Conservation (phyloP, 495 filamentous ascomycete genomes). For the Aspergillus egyptiacus region DNA sequence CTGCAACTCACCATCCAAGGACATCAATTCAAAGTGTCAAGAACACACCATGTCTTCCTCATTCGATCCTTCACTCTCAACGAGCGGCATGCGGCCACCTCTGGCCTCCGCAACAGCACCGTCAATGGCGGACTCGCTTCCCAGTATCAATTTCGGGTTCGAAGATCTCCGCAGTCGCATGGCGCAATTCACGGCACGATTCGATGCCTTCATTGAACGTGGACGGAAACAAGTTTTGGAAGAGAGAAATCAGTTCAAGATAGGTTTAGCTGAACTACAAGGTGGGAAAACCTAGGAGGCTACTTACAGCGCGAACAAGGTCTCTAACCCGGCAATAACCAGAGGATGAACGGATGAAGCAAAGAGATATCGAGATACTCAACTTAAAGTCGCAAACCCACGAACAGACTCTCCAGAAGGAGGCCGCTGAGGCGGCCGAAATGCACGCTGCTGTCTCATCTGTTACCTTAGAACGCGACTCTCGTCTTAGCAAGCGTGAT, state of each 20-base stretch:
- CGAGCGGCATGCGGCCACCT: constrained; percentile 66
- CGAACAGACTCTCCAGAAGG: constrained; percentile 74
- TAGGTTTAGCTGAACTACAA: constrained; percentile 83
- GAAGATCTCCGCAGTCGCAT: constrained; percentile 93
- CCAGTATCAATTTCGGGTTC: constrained; percentile 91
- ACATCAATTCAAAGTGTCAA: too few relatives aligned
- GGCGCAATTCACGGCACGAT: constrained; percentile 84
- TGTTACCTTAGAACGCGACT: constrained; percentile 69
- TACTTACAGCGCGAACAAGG: background rate
- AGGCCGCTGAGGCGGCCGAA: constrained; percentile 79
- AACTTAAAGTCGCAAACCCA: constrained; percentile 70
- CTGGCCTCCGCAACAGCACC: constrained; percentile 50
- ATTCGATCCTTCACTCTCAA: constrained; percentile 74
- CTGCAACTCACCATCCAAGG: background rate
- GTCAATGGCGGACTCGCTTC: constrained; percentile 74
- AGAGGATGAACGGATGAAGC: constrained; percentile 90
- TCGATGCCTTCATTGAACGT: constrained; percentile 90
- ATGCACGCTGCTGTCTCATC: constrained; percentile 75
- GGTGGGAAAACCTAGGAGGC: constrained; percentile 45
- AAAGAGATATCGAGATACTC: constrained; percentile 79
- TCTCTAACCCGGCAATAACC: constrained; percentile 19
- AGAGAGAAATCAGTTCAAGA: constrained; percentile 88
- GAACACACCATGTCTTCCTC: constrained; percentile 52
- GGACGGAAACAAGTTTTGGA: constrained; percentile 83
- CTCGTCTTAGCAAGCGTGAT: constrained; percentile 65